Evolutionary conservation across 192 early-diverging fungal genomes (phyloP).

Genomic region (Entomortierella lignicola): DNA sequence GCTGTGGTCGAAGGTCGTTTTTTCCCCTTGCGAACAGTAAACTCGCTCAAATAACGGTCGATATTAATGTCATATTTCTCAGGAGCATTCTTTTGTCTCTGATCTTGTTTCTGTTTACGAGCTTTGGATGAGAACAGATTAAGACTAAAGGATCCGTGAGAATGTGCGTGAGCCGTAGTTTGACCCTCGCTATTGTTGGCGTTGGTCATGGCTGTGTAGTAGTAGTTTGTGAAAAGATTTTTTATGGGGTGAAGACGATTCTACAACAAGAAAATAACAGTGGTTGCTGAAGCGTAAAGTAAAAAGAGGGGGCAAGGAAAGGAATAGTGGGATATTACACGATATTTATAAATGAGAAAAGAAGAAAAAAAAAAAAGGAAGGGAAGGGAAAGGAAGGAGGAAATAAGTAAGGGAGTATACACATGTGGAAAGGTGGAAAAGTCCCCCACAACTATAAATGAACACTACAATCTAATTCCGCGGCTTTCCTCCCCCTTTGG

Average conservation of each 20-base stretch:
- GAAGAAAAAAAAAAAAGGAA: not conserved
- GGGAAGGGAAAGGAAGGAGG: not conserved
- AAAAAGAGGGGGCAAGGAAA: not conserved
- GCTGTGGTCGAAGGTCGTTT: not conserved
- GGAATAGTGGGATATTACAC: not conserved
- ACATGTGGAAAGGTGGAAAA: too few species aligned
- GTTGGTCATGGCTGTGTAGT: too few species aligned
- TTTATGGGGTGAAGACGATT: too few species aligned
- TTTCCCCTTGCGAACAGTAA: not conserved
- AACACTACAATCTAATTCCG: too few species aligned
- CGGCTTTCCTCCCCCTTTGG: too few species aligned
- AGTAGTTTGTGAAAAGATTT: too few species aligned
- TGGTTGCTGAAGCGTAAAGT: too few species aligned
- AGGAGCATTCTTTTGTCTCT: conserved; percentile 18
- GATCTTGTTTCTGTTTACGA: conserved; percentile 9
- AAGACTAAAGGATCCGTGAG: not conserved
- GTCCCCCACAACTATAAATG: too few species aligned
- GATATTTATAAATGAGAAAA: not conserved
- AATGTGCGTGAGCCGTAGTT: conserved; percentile 3
- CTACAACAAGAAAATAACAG: too few species aligned
- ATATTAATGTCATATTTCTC: not conserved
- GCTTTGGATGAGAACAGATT: not conserved
- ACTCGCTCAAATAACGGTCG: conserved; percentile 29
- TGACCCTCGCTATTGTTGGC: not conserved
- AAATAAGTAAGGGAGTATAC: not conserved